Evolutionary conservation across 2,329 filamentous ascomycete genomes (phyloP).

Genomic region (Ascochyta koolunga): DNA sequence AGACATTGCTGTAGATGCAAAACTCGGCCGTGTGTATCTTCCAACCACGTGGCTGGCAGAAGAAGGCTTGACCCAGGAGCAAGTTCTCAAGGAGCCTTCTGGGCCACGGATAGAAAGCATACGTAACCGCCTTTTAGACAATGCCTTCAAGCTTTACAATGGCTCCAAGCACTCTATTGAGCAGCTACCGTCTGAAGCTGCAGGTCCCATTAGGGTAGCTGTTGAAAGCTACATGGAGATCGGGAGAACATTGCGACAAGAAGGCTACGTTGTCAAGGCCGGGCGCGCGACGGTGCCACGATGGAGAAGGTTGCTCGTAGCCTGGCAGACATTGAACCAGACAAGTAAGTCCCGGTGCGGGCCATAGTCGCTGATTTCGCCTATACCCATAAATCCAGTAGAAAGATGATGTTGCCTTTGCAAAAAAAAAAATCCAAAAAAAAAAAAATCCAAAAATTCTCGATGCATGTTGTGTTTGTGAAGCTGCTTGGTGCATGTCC

Average conservation of each 20-base stretch:
- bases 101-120: constrained; percentile 57
- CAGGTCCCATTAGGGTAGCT: constrained; percentile 69
- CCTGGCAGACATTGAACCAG: constrained; percentile 61
- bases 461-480: no score
- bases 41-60: constrained; percentile 68
- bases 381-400: constrained; percentile 6
- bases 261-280: constrained; percentile 52
- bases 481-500: not conserved
- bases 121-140: constrained; percentile 61
- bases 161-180: constrained; percentile 64
- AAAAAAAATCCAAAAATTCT: no score
- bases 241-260: constrained; percentile 63
- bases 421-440: no score
- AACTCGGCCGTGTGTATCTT: constrained; percentile 70
- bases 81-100: constrained; percentile 60
- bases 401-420: not conserved
- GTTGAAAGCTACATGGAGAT: constrained; percentile 81
- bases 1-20: constrained; percentile 72
- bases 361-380: not conserved
- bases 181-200: constrained; percentile 63
- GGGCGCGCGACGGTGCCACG: constrained; percentile 56
- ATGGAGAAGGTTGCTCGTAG: constrained; percentile 60
- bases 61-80: constrained; percentile 59
- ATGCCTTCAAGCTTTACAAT: constrained; percentile 66
- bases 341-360: constrained; percentile 12